Conservation (phyloP, 352 stramenopile species). For the Globisporangium middletonii region DNA sequence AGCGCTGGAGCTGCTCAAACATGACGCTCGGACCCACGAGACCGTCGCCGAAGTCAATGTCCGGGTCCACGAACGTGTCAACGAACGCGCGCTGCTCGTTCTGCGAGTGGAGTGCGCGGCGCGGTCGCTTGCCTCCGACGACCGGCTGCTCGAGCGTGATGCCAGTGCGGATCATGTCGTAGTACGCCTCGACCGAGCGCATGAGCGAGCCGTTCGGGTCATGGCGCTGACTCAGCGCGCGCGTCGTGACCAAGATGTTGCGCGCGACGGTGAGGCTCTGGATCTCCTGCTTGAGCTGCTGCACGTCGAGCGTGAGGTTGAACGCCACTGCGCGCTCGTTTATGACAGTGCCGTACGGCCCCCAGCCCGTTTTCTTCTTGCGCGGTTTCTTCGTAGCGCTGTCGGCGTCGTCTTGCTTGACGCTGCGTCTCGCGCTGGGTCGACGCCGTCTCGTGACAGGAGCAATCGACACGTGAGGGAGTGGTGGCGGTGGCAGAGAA, state of each 20-base stretch:
- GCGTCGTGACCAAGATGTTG: slow-evolving; percentile 13
- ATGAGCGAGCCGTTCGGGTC: slow-evolving; percentile 9
- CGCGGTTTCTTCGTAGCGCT: slow-evolving; percentile 5
- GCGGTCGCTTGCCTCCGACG: background rate
- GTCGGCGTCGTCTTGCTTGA: background rate
- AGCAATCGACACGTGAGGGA: no score
- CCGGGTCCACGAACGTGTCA: slow-evolving; percentile 16
- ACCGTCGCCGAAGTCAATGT: slow-evolving; percentile 18
- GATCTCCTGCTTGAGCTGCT: slow-evolving; percentile 28
- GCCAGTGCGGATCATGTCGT: slow-evolving; percentile 10
- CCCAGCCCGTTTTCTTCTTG: slow-evolving; percentile 5
- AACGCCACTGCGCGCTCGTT: slow-evolving; percentile 19
- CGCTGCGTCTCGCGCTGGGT: background rate
- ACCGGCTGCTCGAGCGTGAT: background rate
- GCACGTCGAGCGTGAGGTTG: slow-evolving; percentile 27
- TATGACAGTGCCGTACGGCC: slow-evolving; percentile 5
- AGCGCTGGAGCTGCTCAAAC: slow-evolving; percentile 24
- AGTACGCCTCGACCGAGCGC: slow-evolving; percentile 6
- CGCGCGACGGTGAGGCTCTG: slow-evolving; percentile 13
- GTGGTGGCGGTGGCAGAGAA: no score
- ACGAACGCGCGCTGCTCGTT: slow-evolving; percentile 18
- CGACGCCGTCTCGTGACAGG: no score
- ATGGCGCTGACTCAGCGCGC: slow-evolving; percentile 2
- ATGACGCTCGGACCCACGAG: slow-evolving; percentile 21
- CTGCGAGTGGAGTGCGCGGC: background rate